Conservation (phyloP, 169 alveolate species). For the Cryptosporidium ubiquitum region DNA sequence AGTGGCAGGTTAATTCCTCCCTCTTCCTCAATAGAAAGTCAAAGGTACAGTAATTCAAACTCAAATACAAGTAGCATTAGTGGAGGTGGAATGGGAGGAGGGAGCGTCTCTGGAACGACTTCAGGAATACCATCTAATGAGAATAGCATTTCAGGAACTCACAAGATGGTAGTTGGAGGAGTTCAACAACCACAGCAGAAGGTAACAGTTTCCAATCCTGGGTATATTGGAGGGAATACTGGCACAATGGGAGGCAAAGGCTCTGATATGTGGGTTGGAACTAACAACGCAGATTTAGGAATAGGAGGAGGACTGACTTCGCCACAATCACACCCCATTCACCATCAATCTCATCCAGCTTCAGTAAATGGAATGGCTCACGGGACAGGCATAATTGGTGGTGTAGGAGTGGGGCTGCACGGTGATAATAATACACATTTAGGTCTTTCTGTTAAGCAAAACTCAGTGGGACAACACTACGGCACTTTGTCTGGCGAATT, state of each 20-base stretch:
- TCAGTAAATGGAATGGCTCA: background rate
- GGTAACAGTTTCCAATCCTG: background rate
- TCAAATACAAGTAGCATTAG: background rate
- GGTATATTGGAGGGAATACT: background rate
- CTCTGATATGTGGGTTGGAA: background rate
- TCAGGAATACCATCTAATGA: conserved; percentile 3
- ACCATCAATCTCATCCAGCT: background rate
- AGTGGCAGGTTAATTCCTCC: background rate
- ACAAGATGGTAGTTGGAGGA: background rate
- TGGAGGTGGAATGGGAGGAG: background rate
- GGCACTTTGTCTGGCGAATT: background rate
- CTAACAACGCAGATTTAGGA: background rate
- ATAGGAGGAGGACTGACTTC: background rate
- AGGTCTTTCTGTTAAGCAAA: background rate
- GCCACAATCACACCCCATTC: background rate
- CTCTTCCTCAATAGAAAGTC: background rate
- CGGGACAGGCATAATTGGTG: background rate
- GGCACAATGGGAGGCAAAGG: conserved; percentile 3
- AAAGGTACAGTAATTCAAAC: background rate
- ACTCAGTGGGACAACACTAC: background rate
- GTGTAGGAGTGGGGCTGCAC: background rate
- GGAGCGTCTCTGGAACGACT: background rate
- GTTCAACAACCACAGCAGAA: background rate
- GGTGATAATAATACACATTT: background rate
- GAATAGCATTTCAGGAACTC: background rate